Evolutionary conservation across 2,329 filamentous ascomycete species (phyloP), one percentile per base, ranked within the genome.

Genomic region (Leptographium flavum): DNA sequence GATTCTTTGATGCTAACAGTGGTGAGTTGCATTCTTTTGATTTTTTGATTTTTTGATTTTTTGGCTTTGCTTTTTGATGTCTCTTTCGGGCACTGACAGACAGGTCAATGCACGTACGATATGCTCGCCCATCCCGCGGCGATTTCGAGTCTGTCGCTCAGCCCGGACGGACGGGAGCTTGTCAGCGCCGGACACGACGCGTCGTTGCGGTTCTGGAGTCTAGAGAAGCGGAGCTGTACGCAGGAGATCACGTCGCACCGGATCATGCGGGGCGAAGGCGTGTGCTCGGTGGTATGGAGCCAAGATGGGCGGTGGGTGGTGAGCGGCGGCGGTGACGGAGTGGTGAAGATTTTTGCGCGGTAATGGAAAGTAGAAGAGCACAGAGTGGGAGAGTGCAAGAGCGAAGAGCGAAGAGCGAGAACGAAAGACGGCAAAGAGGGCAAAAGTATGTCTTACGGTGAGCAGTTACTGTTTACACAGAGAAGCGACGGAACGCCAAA

Each of bases 1-100:
- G 90, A 53, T 94, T 98, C 71, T 98, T 94, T 61, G 92, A 98
- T 69, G 92, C 92, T 51, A 96, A 98, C 60, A 94, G 87, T 65
- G 92, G 92, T 96, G 82, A 64, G 85, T 76, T 36, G 10, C 17
- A 30, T 11, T 2, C n/a, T n/a, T n/a, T n/a, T n/a, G n/a, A n/a
- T 23, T 23, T 27, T 17, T 43, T 41, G 1, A 10, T 32, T 8
- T 31, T 42, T 2, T 27, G 3, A 25, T 10, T 30, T 42, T 25
- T 5, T 55, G 35, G 60, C 40, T 23, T 9, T 4, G 13, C 44
- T 13, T n/a, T 53, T 14, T 23, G 5, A n/a, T n/a, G n/a, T n/a
- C n/a, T n/a, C n/a, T n/a, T n/a, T n/a, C n/a, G n/a, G n/a, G n/a
- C n/a, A n/a, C n/a, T n/a, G n/a, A n/a, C n/a, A n/a, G n/a, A n/a